These are phyloP conservation scores for Exophiala spinifera DNA, from an alignment of 2,329 filamentous ascomycete species.

Conservation along the genomic window DNA sequence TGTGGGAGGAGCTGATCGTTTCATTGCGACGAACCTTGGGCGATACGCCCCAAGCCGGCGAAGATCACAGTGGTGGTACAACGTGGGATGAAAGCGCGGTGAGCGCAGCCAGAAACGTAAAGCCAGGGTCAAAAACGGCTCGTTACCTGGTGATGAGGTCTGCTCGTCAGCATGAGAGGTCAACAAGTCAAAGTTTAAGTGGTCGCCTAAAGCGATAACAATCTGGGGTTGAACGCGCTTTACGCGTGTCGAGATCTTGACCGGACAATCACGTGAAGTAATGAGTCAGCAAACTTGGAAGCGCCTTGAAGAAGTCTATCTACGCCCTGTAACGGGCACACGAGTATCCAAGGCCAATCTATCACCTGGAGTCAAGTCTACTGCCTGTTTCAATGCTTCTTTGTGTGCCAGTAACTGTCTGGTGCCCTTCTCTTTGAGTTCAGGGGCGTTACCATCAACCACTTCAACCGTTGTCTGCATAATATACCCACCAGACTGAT, in stretches of 20 bases:
- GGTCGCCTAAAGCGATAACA: not conserved
- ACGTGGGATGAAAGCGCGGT: not conserved
- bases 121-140: constrained; percentile 9
- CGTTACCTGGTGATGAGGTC: not conserved
- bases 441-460: constrained; percentile 51
- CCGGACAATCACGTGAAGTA: constrained; percentile 8
- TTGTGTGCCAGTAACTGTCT: constrained; percentile 55
- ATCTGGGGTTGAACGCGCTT: constrained; percentile 2
- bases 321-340: constrained; percentile 39
- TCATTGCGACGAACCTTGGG: constrained; percentile 26
- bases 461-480: constrained; percentile 58
- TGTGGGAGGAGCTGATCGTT: constrained; percentile 37
- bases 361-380: constrained; percentile 57
- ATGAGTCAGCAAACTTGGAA: constrained; percentile 4
- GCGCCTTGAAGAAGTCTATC: constrained; percentile 9
- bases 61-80: not conserved
- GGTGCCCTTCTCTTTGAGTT: constrained; percentile 53
- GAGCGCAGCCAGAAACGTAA: constrained; percentile 10
- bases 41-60: not conserved
- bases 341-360: constrained; percentile 59
- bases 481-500: constrained; percentile 56
- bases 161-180: too few relatives aligned
- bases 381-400: constrained; percentile 53
- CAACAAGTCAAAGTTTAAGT: not conserved
- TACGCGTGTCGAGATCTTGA: constrained; percentile 6